These are phyloP conservation scores for Metrosideros polymorpha DNA, from an alignment of 441 rosid species.

Conservation along the genomic window DNA sequence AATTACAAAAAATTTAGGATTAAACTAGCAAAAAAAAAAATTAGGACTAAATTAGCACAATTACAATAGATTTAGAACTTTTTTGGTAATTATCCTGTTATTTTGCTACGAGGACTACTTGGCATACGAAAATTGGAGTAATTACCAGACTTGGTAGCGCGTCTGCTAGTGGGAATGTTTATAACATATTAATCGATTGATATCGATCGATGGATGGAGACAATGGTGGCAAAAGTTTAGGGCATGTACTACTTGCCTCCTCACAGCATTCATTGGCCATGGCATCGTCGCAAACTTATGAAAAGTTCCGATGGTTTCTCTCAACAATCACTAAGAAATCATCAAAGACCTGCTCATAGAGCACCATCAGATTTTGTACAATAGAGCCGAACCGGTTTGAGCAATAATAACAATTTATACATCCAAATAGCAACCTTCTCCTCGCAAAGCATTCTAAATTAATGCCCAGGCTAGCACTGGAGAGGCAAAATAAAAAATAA, in stretches of 20 bases:
- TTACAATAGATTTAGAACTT: too few species aligned
- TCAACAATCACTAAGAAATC: background rate
- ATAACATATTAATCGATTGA: background rate
- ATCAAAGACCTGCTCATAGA: background rate
- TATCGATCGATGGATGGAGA: background rate
- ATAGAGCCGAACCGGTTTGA: background rate
- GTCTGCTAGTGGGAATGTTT: background rate
- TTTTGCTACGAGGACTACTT: too few species aligned
- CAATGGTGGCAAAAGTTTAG: background rate
- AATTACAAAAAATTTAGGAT: too few species aligned
- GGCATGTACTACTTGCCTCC: background rate
- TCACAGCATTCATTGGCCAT: background rate
- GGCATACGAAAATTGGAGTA: background rate
- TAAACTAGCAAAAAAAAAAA: too few species aligned
- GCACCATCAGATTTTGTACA: background rate
- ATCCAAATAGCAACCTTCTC: background rate
- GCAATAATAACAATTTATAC: background rate
- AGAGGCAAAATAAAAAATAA: background rate
- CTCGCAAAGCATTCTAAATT: background rate
- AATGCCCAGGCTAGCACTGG: background rate
- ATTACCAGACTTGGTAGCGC: background rate
- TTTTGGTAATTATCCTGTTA: too few species aligned
- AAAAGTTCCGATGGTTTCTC: background rate
- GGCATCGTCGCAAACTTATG: background rate
- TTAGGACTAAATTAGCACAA: too few species aligned